Conservation (phyloP, 768 basidiomycete species). For the Boletus tomentosulus region DNA sequence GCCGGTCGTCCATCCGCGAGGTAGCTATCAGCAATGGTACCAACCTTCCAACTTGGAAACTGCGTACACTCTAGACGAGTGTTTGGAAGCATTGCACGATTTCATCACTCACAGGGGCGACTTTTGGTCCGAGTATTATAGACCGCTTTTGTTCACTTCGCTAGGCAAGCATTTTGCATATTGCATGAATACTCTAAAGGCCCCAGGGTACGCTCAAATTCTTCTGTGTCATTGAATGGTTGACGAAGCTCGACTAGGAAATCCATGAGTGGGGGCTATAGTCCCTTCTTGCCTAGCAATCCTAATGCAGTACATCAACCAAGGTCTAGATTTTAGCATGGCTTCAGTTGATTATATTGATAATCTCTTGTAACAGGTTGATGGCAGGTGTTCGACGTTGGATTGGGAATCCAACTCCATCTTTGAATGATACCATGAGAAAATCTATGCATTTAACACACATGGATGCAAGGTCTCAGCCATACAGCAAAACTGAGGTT, state of each 20-base stretch:
- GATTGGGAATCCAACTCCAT: conserved; percentile 56
- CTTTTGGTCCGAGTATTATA: conserved; percentile 88
- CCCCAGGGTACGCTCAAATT: conserved; percentile 61
- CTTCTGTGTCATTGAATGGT: neutral
- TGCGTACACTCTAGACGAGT: conserved; percentile 64
- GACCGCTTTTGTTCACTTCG: conserved; percentile 78
- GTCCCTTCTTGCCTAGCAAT: conserved; percentile 70
- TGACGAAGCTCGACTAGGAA: conserved; percentile 43
- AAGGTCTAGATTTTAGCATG: conserved; percentile 25
- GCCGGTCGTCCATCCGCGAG: conserved; percentile 48
- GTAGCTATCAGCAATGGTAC: conserved; percentile 86
- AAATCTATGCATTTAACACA: conserved; percentile 35
- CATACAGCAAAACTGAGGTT: conserved; percentile 26
- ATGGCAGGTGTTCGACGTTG: conserved; percentile 77
- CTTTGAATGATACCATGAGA: conserved; percentile 38
- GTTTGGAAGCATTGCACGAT: conserved; percentile 53
- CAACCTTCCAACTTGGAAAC: conserved; percentile 63
- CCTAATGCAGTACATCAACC: conserved; percentile 35
- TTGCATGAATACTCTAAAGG: conserved; percentile 85
- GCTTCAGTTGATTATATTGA: conserved; percentile 23
- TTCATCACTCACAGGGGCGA: conserved; percentile 62
- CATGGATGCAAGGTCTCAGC: conserved; percentile 23
- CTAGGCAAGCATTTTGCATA: conserved; percentile 87
- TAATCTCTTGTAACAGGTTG: conserved; percentile 39
- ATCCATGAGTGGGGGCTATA: conserved; percentile 61